phyloP scores from a whole-genome alignment of 306 rosid genomes.

The Ammopiptanthus mongolicus region DNA sequence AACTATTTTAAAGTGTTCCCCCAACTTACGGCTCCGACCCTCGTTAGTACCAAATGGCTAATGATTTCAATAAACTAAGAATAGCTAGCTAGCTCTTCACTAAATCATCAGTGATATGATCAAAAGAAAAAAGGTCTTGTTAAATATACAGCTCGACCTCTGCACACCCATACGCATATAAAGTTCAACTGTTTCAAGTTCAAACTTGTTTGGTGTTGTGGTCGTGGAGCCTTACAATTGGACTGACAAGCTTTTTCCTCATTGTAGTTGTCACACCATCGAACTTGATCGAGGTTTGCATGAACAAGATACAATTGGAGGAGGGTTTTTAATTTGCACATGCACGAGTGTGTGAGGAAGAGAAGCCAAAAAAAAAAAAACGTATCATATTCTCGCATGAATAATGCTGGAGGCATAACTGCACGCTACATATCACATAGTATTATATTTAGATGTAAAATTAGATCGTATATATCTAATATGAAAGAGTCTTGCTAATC shows the following conservation, averaged over 20 bases:
- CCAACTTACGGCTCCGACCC: not conserved
- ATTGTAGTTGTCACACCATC: not conserved
- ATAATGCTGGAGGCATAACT: no score
- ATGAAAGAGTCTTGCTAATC: no score
- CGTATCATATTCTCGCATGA: not conserved
- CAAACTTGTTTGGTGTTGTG: not conserved
- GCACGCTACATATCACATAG: no score
- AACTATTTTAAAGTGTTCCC: conserved; percentile 1
- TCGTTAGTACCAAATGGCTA: not conserved
- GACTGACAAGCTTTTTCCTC: not conserved
- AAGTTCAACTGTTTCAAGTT: not conserved
- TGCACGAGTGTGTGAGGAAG: not conserved
- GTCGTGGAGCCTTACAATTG: not conserved
- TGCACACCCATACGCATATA: not conserved
- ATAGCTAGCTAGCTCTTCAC: not conserved
- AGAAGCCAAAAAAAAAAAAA: not conserved
- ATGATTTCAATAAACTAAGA: not conserved
- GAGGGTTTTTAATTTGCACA: not conserved
- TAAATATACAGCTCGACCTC: not conserved
- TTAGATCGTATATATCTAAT: no score
- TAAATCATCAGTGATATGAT: not conserved
- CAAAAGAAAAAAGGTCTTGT: not conserved
- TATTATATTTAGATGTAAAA: no score
- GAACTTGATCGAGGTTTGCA: not conserved
- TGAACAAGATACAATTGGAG: conserved; percentile 4